Conservation (phyloP, 768 basidiomycete genomes). For the Erythrobasidium yunnanense region DNA sequence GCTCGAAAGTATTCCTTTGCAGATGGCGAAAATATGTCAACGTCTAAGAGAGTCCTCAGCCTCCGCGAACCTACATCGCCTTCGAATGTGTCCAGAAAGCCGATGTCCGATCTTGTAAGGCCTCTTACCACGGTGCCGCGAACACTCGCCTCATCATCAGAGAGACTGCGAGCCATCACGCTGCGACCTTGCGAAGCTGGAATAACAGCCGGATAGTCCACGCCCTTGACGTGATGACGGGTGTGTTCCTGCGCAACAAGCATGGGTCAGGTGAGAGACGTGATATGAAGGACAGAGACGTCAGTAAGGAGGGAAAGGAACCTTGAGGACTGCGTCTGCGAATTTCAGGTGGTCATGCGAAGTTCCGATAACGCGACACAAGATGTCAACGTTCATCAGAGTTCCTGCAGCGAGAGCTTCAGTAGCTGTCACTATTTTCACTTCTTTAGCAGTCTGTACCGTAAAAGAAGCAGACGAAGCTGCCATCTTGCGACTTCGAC, state of each 20-base stretch:
- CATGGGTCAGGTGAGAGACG: not conserved
- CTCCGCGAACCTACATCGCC: constrained; percentile 47
- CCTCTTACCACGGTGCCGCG: constrained; percentile 70
- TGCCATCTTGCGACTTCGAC: not conserved
- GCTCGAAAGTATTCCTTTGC: constrained; percentile 61
- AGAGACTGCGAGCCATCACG: constrained; percentile 49
- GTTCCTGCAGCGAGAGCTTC: constrained; percentile 49
- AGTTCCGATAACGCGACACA: constrained; percentile 63
- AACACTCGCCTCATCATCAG: constrained; percentile 56
- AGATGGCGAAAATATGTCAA: too few species aligned
- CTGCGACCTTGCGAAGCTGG: constrained; percentile 49
- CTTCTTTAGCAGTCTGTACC: not conserved
- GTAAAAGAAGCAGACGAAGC: constrained; percentile 24
- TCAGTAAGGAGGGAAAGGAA: constrained; percentile 37
- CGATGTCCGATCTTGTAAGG: constrained; percentile 55
- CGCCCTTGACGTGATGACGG: constrained; percentile 63
- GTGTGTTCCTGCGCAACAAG: constrained; percentile 62
- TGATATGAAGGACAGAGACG: not conserved
- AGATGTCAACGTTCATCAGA: constrained; percentile 72
- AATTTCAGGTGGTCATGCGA: constrained; percentile 55
- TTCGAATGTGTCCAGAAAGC: constrained; percentile 68
- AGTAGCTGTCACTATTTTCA: not conserved
- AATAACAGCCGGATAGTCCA: constrained; percentile 76
- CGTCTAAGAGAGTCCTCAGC: not conserved
- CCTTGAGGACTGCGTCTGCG: constrained; percentile 57